These are phyloP conservation scores for Xylaria bambusicola DNA, from an alignment of 495 filamentous ascomycete genomes.

Conservation along the genomic window DNA sequence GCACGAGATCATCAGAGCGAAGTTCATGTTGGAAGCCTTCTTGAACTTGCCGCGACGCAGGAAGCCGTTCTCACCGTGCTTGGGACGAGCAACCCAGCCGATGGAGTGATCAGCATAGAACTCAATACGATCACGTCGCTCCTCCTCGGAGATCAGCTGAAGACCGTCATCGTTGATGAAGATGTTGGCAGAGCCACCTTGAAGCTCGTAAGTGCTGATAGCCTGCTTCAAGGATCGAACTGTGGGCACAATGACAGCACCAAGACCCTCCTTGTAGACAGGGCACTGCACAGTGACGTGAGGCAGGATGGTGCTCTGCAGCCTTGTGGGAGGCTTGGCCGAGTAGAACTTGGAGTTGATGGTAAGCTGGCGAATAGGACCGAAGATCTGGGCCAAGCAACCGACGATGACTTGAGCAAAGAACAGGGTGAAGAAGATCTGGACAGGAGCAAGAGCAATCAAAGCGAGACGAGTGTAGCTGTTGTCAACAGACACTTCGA, in stretches of 20 bases:
- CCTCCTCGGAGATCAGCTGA: constrained; percentile 67
- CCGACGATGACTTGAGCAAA: constrained; percentile 75
- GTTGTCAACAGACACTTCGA: constrained; percentile 65
- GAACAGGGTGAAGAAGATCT: constrained; percentile 80
- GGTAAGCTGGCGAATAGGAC: constrained; percentile 69
- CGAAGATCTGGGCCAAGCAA: constrained; percentile 72
- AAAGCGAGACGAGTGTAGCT: constrained; percentile 63
- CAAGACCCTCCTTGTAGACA: constrained; percentile 72
- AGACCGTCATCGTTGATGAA: constrained; percentile 82
- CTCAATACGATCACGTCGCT: constrained; percentile 66
- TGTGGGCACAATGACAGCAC: constrained; percentile 66
- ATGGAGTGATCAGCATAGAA: constrained; percentile 73
- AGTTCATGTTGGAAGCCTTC: constrained; percentile 89
- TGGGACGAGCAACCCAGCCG: constrained; percentile 77
- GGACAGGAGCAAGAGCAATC: constrained; percentile 63
- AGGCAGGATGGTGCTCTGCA: constrained; percentile 55
- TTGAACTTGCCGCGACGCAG: constrained; percentile 65
- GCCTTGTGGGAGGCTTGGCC: constrained; percentile 60
- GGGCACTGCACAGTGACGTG: constrained; percentile 73
- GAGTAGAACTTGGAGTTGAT: constrained; percentile 80
- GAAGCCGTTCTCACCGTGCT: constrained; percentile 63
- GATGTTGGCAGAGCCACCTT: constrained; percentile 78
- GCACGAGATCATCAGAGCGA: constrained; percentile 70
- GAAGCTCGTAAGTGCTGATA: constrained; percentile 77
- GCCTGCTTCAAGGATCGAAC: constrained; percentile 71